A percentile compares a stretch with the other conserved stretches of the same genome.
Conservation (phyloP, 2,329 filamentous ascomycete genomes). For the Diplodia mutila region DNA sequence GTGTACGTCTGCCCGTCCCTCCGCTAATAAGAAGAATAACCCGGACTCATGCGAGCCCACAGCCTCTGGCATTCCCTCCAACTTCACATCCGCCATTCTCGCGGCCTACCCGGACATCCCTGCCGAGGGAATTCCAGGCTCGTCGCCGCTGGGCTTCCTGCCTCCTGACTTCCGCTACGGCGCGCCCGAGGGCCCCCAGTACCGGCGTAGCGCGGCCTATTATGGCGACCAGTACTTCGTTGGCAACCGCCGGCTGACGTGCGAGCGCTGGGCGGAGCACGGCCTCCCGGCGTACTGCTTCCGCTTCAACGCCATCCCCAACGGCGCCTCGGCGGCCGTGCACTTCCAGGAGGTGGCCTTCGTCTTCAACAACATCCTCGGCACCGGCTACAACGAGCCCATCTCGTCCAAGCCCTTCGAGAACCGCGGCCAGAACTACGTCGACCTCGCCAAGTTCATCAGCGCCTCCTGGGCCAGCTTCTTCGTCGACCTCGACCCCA, state of each 20-base stretch:
- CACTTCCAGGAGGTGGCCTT: conserved; percentile 60
- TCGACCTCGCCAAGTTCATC: conserved; percentile 49
- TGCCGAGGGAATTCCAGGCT: conserved; percentile 22
- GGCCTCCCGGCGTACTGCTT: conserved; percentile 62
- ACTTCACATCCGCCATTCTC: conserved; percentile 35
- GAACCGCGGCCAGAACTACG: conserved; percentile 43
- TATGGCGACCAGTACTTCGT: conserved; percentile 60
- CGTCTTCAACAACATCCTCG: conserved; percentile 52
- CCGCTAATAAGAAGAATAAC: conserved; percentile 30
- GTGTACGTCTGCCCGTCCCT: conserved; percentile 13
- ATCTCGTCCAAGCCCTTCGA: conserved; percentile 38
- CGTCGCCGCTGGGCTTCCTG: conserved; percentile 14
- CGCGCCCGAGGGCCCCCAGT: conserved; percentile 44
- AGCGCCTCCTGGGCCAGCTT: conserved; percentile 51
- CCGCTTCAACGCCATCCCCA: conserved; percentile 62
- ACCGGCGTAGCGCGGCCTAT: conserved; percentile 57
- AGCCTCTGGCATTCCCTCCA: conserved; percentile 35
- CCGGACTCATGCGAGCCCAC: conserved; percentile 40
- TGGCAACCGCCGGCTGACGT: conserved; percentile 58
- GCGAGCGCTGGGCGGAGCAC: conserved; percentile 55
- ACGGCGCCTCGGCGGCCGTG: conserved; percentile 52
- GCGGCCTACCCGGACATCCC: conserved; percentile 36
- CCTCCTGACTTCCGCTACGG: conserved; percentile 27
- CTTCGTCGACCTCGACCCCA: conserved; percentile 48
- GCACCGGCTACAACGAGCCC: conserved; percentile 47